Base-by-base conservation (phyloP, 805 yeast genomes). In the Limtongia smithiae region DNA sequence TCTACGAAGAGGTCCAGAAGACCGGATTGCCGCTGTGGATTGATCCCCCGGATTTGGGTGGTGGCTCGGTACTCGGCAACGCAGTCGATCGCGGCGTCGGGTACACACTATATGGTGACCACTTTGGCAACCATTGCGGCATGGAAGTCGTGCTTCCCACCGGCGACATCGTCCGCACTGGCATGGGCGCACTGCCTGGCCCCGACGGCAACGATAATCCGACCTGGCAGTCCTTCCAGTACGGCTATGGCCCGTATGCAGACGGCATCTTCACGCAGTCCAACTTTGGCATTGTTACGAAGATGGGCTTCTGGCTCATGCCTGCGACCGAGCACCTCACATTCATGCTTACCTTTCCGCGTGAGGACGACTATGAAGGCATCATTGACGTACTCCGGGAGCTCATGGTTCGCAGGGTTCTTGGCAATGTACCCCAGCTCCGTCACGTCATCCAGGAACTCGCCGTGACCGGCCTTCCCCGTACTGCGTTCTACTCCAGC, bases 151-250 rank as follows among this genome's bases (percentile, higher is more conserved):
- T 43, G 14, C 46, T 43, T 35, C 46, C 46, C 8, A 35, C 14
- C n/a, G 46, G 41, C 7, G 46, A 43, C 14, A 24, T 43, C 15
- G 35, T 43, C 21, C 46, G 41, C n/a, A 43, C 46, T 17, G 46
- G 46, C 12, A 43, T 43, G 46, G 46, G 46, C 25, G 46, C 41
- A 12, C 40, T 43, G 18, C 46, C 46, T 4, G 46, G 37, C 36
- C 46, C 46, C 27, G 35, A 43, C 25, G 31, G 32, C 15, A 30
- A 40, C 15, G 46, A 32, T 14, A 43, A 35, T 24, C 35, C 35
- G 4, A 25, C 37, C 2, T 43, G 46, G 46, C 46, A 35, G 28
- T 36, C 37, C 8, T 35, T 43, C 28, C 35, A 43, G 9, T 43
- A 43, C 24, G 46, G 46, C 27, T 43, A 24, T 17, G 46, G 46